A percentile compares a stretch with the other conserved stretches of the same genome.
These are phyloP conservation scores for Adansonia grandidieri DNA, from an alignment of 441 rosid species.

Conservation along the genomic window DNA sequence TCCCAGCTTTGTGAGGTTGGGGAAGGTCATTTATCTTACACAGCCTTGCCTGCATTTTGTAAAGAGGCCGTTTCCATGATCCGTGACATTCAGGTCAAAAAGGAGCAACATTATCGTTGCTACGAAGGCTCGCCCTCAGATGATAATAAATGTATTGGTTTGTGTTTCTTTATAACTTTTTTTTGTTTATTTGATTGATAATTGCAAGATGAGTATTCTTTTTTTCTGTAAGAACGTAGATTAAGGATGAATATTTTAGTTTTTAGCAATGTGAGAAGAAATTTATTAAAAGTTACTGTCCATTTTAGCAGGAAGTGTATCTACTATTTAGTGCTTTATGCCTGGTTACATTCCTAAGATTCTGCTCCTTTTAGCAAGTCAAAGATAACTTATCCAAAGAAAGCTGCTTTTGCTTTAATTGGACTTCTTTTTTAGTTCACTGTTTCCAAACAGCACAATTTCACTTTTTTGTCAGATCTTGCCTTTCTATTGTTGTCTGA, in stretches of 20 bases:
- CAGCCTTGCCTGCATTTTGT: too few relatives aligned
- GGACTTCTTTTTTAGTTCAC: not conserved
- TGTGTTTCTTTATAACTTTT: not conserved
- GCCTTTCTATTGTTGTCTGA: not conserved
- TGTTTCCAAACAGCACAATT: not conserved
- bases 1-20: too few relatives aligned
- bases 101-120: too few relatives aligned
- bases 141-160: not conserved
- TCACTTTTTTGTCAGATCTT: not conserved
- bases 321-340: not conserved
- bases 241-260: not conserved
- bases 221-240: too few relatives aligned
- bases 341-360: not conserved
- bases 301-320: conserved; percentile 2
- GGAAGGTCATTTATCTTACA: too few relatives aligned
- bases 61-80: too few relatives aligned
- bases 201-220: too few relatives aligned
- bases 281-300: not conserved
- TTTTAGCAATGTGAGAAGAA: conserved; percentile 12
- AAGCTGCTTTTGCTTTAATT: not conserved
- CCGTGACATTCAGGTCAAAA: too few relatives aligned
- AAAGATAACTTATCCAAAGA: not conserved
- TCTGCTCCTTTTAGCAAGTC: not conserved
- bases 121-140: too few relatives aligned
- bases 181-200: not conserved